Evolutionary conservation across 1,284 basidiomycete genomes (phyloP), one percentile per base, ranked within the genome.

Genomic region (Irpex sp.): DNA sequence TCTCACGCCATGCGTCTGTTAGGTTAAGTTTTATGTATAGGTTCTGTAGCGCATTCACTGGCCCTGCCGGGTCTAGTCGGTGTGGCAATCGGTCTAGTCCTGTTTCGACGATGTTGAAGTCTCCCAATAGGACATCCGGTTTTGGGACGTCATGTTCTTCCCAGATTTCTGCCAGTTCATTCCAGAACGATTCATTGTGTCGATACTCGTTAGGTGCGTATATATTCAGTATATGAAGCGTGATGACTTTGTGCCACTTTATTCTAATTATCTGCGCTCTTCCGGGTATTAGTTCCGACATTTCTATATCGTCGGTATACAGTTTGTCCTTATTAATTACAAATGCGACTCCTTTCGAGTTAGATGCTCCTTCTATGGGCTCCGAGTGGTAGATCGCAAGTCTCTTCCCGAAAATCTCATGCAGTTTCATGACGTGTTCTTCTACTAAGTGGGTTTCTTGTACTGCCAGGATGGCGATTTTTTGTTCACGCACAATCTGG

Each of bases 71-170:
- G 54, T 31, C 5, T 7, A 19, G 11, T 17, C 47, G 11, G 7
- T 9, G 7, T 19, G 78, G 78, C 0, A 74, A 59, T 0, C 77
- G 46, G 64, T 81, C 78, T 0, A 78, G 67, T 0, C 65, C 17
- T 1, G 78, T 74, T 65, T 82, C 78, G 0, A 78, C 75, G 3
- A 79, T 66, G 57, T 82, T 83, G 53, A 78, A 79, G 62, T 82
- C 79, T 0, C 80, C 79, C 0, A 75, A 53, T 54, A 81, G 66
- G 0, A 80, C 57, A 50, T 79, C 72, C 0, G 75, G 75, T 21
- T 54, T 57, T 0, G 63, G 70, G 0, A 70, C 36, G 39, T 51
- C 15, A 3, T 36, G 9, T 9, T 39, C 26, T n/a, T 51, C 19
- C 19, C 56, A 51, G 6, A 55, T 17, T 8, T 13, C n/a, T 17